Evolutionary conservation across 441 rosid genomes (phyloP).

Genomic region (Croton setiger): DNA sequence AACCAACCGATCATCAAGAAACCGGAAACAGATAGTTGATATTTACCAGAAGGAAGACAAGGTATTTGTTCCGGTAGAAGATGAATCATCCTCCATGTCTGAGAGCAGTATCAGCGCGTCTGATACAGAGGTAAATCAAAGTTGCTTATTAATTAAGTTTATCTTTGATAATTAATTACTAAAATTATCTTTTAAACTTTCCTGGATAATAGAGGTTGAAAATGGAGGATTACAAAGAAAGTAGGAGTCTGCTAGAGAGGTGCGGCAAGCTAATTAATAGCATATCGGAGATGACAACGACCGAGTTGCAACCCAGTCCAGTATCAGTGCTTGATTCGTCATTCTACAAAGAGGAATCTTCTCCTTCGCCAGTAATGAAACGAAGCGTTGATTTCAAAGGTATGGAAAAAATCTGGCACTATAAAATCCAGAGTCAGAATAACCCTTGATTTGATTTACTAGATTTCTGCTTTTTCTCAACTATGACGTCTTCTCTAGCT

Average conservation of each 20-base stretch:
- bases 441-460: not conserved
- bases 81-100: conserved; percentile 53
- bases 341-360: conserved; percentile 74
- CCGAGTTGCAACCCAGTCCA: conserved; percentile 84
- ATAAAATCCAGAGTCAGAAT: not conserved
- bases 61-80: conserved; percentile 34
- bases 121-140: conserved; percentile 50
- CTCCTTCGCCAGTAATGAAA: conserved; percentile 80
- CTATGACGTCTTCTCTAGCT: conserved; percentile 14
- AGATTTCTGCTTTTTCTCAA: conserved; percentile 4
- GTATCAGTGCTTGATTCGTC: conserved; percentile 89
- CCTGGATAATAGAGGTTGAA: conserved; percentile 42
- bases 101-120: conserved; percentile 47
- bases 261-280: conserved; percentile 81
- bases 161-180: not conserved
- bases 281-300: conserved; percentile 75
- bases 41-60: conserved; percentile 30
- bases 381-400: conserved; percentile 78
- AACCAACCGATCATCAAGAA: conserved; percentile 32
- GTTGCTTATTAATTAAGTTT: not conserved
- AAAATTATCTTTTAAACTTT: not conserved
- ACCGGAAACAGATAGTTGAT: conserved; percentile 32
- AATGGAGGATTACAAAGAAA: conserved; percentile 58
- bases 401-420: conserved; percentile 18
- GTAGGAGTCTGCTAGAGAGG: conserved; percentile 67